phyloP scores from a whole-genome alignment of 192 early-diverging fungal species.

The Rhizophagus sp. region DNA sequence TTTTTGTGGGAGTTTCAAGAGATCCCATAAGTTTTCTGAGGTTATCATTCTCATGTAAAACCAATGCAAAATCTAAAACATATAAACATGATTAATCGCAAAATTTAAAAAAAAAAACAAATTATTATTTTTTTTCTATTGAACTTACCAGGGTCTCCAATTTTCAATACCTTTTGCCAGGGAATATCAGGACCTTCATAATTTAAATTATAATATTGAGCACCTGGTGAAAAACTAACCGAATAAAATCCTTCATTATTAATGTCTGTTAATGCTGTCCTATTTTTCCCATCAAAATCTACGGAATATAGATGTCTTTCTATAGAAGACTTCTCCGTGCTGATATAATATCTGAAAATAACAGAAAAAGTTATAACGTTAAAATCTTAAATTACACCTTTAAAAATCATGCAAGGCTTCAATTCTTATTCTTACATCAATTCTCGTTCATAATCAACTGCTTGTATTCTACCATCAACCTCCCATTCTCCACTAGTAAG shows the following conservation, averaged over 20 bases:
- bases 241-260: constrained; percentile 63
- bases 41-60: constrained; percentile 58
- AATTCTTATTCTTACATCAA: constrained; percentile 44
- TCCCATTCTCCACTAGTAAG: constrained; percentile 75
- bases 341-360: constrained; percentile 31
- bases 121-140: background rate
- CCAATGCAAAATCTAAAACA: constrained; percentile 46
- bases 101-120: background rate
- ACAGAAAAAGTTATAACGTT: background rate
- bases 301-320: constrained; percentile 48
- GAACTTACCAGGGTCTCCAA: constrained; percentile 39
- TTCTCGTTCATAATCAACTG: constrained; percentile 40
- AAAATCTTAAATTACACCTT: background rate
- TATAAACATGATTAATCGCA: background rate
- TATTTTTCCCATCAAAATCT: constrained; percentile 30
- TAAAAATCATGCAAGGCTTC: constrained; percentile 13
- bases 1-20: constrained; percentile 62
- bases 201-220: constrained; percentile 71
- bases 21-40: constrained; percentile 47
- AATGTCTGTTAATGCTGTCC: constrained; percentile 40
- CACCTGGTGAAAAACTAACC: constrained; percentile 71
- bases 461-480: constrained; percentile 50
- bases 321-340: constrained; percentile 39
- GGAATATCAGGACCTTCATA: constrained; percentile 87
- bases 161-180: constrained; percentile 67